Base-by-base conservation (phyloP, 495 filamentous ascomycete species). In the Trichoderma gamsii region DNA sequence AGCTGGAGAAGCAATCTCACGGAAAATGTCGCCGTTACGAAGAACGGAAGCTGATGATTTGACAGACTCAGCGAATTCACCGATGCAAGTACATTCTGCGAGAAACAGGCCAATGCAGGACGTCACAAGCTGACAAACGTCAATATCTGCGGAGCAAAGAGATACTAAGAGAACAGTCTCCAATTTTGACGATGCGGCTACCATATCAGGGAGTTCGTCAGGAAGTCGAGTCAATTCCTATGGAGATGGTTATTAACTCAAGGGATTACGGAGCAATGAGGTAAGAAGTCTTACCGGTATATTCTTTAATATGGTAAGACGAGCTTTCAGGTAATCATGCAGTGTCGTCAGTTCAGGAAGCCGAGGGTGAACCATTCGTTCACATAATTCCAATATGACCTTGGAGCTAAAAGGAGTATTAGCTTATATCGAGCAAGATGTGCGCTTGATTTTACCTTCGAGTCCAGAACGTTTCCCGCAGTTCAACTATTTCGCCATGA, bases 101-200 rank as follows among this genome's bases (percentile, higher is more conserved):
- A 87, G 83, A 65, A 86, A 82, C n/a, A 86, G 74, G n/a, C 82
- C 83, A 66, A 89, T 84, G 69, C 84, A 85, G 43, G 82, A 81
- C 4, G 86, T 89, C 41, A 88, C 86, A 32, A 86, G 73, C 67
- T 84, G 84, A 72, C 87, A 88, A 27, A 81, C 83, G 41, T 87
- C 84, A 21, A 88, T 83, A 66, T 89, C 86, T 23, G 83, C 79
- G 13, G 85, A 88, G 71, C 87, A 89, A 25, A 89, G 81, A 2
- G 84, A 80, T 3, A 88, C 82, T 6, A 89, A 75, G 68, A 89
- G 83, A 5, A 86, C 75, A 1, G 85, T 84, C 75, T 89, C 87
- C 4, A 87, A 76, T 69, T 83, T 83, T 6, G 76, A 76, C 32
- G 81, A 82, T 12, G 82, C 79, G 7, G 76, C 73, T 51, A 76